phyloP scores from a whole-genome alignment of 495 filamentous ascomycete genomes.

The Sordaria brevicollis region DNA sequence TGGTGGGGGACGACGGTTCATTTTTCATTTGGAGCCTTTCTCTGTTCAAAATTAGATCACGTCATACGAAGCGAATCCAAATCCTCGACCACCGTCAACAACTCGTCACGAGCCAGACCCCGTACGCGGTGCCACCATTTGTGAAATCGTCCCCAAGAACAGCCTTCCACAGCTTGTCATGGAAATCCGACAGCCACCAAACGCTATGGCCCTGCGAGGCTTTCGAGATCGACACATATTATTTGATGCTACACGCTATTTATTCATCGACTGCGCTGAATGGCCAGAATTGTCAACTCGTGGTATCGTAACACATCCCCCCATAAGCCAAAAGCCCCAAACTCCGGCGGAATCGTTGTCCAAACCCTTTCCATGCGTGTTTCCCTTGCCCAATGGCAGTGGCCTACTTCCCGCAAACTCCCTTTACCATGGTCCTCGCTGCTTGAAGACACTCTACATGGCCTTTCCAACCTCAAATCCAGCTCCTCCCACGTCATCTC shows the following conservation, averaged over 20 bases:
- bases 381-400: neutral
- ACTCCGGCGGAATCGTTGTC: neutral
- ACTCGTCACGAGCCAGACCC: neutral
- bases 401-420: neutral
- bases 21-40: neutral
- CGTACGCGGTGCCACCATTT: neutral
- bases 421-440: neutral
- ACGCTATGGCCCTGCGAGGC: neutral
- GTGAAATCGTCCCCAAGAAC: too few relatives aligned
- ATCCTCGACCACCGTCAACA: neutral
- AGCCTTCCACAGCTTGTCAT: too few relatives aligned
- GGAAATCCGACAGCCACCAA: neutral
- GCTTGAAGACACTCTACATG: neutral
- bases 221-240: neutral
- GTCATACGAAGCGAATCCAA: neutral
- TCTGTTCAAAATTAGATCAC: neutral
- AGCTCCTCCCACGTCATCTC: neutral
- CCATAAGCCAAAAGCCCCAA: neutral
- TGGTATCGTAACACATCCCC: neutral
- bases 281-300: neutral
- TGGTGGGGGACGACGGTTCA: neutral
- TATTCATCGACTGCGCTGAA: neutral
- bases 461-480: neutral
- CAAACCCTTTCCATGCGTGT: neutral
- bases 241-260: neutral